Base-by-base conservation (phyloP, 129 eudicot species). In the Arctium lappa region DNA sequence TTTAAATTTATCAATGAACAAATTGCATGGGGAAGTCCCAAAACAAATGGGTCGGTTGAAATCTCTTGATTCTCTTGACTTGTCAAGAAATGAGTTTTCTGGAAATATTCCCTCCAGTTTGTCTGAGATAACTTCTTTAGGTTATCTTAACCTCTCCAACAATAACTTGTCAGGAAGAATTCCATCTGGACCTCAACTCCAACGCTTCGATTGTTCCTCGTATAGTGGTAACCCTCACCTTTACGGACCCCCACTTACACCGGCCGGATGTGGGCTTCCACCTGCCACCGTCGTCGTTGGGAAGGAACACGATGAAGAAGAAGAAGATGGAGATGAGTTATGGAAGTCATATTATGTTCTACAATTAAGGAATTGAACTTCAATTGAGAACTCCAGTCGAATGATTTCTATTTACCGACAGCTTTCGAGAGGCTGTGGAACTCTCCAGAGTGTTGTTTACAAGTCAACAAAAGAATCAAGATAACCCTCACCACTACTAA, bases 141-240 rank as follows among this genome's bases (percentile, higher is more conserved):
- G 68, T 4, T 18, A 32, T 39, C 69, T 82, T 38, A 56, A 82
- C 80, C 40, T 82, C 40, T 82, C 85, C 10, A 30, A 63, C 36
- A 82, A 82, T 15, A 66, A 75, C 71, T 46, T 82, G 0, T 48
- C 56, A 16, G 86, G 81, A 11, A 48, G 42, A 75, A 76, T 82
- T 3, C 86, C 81, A 68, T 7, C 81, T 1, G 70, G 81, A 12
- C 69, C 27, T 10, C 81, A 75, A 31, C 33, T 82, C 5, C 81
- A 75, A 32, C 18, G 70, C 56, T 56, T 44, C 11, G 10, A 68
- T 6, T 46, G 74, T 7, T 73, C 85, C 6, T 3, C 34, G 0
- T 81, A 53, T 74, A 29, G 3, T 27, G 85, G 85, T 7, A 81
- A 81, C 42, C 10, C 79, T 13, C 5, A 18, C 12, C 79, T 81